Evolutionary conservation across 2,329 filamentous ascomycete genomes (phyloP), one percentile per base, ranked within the genome.

Genomic region (Cucurbitaria berberidis): DNA sequence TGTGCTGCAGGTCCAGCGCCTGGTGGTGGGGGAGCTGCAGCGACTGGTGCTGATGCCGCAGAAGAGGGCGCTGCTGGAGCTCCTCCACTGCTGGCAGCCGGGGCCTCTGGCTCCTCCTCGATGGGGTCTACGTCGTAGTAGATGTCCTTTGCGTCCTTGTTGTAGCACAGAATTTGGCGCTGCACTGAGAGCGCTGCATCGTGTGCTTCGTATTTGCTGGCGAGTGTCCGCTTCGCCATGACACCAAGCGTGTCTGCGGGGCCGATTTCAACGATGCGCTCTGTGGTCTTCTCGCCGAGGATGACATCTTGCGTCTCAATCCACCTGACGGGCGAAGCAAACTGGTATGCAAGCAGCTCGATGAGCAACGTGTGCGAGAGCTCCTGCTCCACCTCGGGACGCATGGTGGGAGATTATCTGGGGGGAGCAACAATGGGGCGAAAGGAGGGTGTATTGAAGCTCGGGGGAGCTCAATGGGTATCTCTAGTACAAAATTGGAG

Each of bases 251-350:
- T 99, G 78, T 99, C 93, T 69, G 93, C 93, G 22, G 95, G 95
- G 75, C 95, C 95, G 68, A 99, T 89, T 78, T 99, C 95, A 69
- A 99, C 95, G 73, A 99, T 96, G 74, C 95, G 88, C 84, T 99
- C 95, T 45, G 95, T 96, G 46, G 88, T 89, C 81, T 96, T 95
- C 78, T 98, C 92, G 62, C 89, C 93, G 68, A 99, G 89, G 73
- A 99, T 95, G 69, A 99, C 95, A 93, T 99, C 95, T 81, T 99
- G 95, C 49, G 95, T 99, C 81, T 99, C 95, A 78, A 99, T 99
- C 95, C 95, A 99, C 87, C 95, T 89, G 69, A 99, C 95, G 45
- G 95, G 95, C 48, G 93, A 98, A 70, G 95, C 95, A 78, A 99
- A 99, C 77, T 99, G 95, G 80, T 98, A 99, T 82, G 95, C 95